Base-by-base conservation (phyloP, 345 rosid genomes). In the Dovyalis caffra region DNA sequence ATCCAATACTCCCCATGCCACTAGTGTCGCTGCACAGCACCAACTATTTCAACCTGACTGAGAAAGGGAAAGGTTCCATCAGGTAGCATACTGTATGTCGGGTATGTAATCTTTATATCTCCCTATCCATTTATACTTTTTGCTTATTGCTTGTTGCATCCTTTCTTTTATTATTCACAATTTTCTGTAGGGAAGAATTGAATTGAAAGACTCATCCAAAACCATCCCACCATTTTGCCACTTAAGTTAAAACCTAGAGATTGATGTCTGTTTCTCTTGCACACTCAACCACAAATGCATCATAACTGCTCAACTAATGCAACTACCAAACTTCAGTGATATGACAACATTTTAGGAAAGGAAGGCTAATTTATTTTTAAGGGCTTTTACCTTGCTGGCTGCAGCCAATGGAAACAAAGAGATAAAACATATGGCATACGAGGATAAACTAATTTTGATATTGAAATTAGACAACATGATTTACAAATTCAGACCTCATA, bases 401-500 rank as follows among this genome's bases (percentile, higher is more conserved):
- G 29, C 15, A 32, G 45, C 37, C 33, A 75, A 40, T 45, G 61
- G 18, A 43, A 47, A 28, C 29, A 56, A 26, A 60, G 18, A 43
- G 8, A 38, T 6, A 56, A 64, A 18, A 12, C 26, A 29, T 1
- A 35, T 14, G 20, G 53, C 9, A 6, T 20, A 49, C 23, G 18
- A 33, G 37, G 37, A 49, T 32, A 23, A 65, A 57, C 21, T 28
- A 31, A 10, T 21, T 71, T 6, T 61, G 38, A 31, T 64, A 49
- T 49, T 20, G 23, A 49, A 49, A 49, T 49, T n/a, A 49, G 56
- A 20, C 56, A 2, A 49, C n/a, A 49, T 49, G 56, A 49, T 49
- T 49, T 49, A 20, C 6, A 53, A 57, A 16, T 34, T 69, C 43
- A 43, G 14, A 93, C 98, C 98, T 95, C 74, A 77, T 83, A 86